Evolutionary conservation across 2,329 filamentous ascomycete genomes (phyloP), one percentile per base, ranked within the genome.

Genomic region (Hymenoscyphus scutula): DNA sequence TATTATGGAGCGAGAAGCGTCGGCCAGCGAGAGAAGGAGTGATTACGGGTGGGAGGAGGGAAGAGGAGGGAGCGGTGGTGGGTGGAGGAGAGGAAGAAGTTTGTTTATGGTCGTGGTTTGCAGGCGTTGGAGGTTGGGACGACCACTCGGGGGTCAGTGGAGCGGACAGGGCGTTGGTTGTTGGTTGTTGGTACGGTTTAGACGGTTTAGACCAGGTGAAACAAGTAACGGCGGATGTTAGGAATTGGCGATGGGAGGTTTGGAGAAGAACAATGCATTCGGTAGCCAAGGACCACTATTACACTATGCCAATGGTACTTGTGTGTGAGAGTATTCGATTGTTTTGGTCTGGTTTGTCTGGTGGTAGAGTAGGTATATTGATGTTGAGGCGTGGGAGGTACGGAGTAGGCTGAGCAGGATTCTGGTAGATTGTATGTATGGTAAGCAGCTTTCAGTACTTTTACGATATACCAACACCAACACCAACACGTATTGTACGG

Each of bases 1-100:
- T 34, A 48, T 37, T 57, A 25, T 23, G 48, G 41, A 56, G 56
- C 48, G 48, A 41, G 30, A 45, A 27, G 30, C 38, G 32, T 54
- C 30, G 53, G 23, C 56, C 34, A 53, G 56, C 55, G 53, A 48
- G 41, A 30, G n/a, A 34, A 29, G 5, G 29, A 34, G 32, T 13
- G 32, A 34, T 34, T 34, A 34, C 32, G 51, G 23, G 51, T 30
- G 51, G 23, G 29, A 17, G 41, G 38, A 19, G 38, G 37, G 15
- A 13, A 17, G n/a, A 29, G 19, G 32, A 51, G 23, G 4, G 56
- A 19, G 27, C 5, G 54, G 27, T 23, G n/a, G n/a, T n/a, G n/a
- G n/a, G n/a, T n/a, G n/a, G n/a, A n/a, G 30, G 37, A 6, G 54
- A 37, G 54, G 32, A 2, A 3, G 32, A 23, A 34, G 30, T 37